phyloP scores from a whole-genome alignment of 805 yeast species.

The Aciculoconidium aculeatum region DNA sequence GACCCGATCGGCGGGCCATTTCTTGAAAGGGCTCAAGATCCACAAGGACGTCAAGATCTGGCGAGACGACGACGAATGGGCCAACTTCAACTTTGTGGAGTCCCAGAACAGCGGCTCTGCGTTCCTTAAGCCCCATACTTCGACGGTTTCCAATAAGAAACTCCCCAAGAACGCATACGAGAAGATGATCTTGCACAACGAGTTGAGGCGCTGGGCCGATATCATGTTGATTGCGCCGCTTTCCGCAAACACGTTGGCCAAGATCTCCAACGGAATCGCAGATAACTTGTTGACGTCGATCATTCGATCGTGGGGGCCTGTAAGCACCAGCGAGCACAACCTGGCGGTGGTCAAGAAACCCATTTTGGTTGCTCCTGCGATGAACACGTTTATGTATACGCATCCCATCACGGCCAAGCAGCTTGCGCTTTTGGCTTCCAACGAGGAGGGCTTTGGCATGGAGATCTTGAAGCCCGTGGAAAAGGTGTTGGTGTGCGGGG shows the following conservation, averaged over 20 bases:
- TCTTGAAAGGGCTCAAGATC: conserved; percentile 50
- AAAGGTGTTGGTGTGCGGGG: conserved; percentile 43
- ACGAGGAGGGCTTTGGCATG: conserved; percentile 37
- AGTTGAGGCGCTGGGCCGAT: conserved; percentile 43
- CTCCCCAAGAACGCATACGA: conserved; percentile 29
- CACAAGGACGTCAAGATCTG: conserved; percentile 74
- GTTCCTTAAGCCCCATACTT: conserved; percentile 6
- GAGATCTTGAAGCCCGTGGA: conserved; percentile 42
- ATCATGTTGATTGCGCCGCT: conserved; percentile 41
- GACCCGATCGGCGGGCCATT: conserved; percentile 77
- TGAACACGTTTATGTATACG: conserved; percentile 44
- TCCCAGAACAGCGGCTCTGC: conserved; percentile 6
- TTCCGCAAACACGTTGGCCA: conserved; percentile 41
- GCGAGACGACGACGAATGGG: conserved; percentile 96
- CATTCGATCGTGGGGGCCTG: conserved; percentile 37
- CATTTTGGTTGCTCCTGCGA: conserved; percentile 42
- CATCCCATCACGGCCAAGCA: conserved; percentile 42
- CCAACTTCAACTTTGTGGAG: conserved; percentile 25
- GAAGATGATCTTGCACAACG: conserved; percentile 37
- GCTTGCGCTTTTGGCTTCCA: conserved; percentile 22
- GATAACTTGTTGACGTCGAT: conserved; percentile 40
- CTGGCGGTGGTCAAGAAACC: conserved; percentile 27
- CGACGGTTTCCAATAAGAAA: conserved; percentile 7
- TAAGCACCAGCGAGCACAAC: conserved; percentile 9
- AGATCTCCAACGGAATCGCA: conserved; percentile 38